Conservation (phyloP, 176 grass and related monocot genomes). For the Raddia distichophylla region DNA sequence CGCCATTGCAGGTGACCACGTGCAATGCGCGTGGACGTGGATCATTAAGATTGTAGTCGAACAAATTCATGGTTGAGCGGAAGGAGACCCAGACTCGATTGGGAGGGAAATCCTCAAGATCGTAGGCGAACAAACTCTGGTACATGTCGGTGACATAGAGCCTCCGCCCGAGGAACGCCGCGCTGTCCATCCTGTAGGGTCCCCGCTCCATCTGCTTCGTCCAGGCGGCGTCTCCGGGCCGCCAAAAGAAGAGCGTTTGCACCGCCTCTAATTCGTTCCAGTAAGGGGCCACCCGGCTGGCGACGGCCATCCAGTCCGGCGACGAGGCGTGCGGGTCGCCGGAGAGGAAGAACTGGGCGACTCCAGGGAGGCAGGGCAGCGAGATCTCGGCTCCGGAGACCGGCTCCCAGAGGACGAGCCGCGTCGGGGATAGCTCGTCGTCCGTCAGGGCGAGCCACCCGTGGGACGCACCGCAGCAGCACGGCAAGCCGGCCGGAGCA, state of each 20-base stretch:
- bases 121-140: background rate
- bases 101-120: background rate
- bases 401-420: constrained; percentile 11
- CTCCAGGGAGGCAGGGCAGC: background rate
- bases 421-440: background rate
- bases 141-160: background rate
- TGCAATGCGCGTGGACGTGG: too few species aligned
- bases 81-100: too few species aligned
- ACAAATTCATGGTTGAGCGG: too few species aligned
- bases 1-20: too few species aligned
- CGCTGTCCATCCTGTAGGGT: background rate
- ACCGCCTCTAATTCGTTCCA: too few species aligned
- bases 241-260: background rate
- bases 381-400: background rate
- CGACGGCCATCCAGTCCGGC: background rate
- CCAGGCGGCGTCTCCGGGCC: constrained; percentile 9
- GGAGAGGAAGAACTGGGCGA: background rate
- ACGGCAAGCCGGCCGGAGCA: background rate
- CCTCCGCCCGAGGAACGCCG: background rate
- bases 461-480: background rate
- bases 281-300: too few species aligned
- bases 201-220: background rate
- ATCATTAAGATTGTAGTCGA: too few species aligned
- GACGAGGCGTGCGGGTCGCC: background rate
- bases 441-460: constrained; percentile 27